Conservation (phyloP, 305 asterid species). For the Fraxinus angustifolia region DNA sequence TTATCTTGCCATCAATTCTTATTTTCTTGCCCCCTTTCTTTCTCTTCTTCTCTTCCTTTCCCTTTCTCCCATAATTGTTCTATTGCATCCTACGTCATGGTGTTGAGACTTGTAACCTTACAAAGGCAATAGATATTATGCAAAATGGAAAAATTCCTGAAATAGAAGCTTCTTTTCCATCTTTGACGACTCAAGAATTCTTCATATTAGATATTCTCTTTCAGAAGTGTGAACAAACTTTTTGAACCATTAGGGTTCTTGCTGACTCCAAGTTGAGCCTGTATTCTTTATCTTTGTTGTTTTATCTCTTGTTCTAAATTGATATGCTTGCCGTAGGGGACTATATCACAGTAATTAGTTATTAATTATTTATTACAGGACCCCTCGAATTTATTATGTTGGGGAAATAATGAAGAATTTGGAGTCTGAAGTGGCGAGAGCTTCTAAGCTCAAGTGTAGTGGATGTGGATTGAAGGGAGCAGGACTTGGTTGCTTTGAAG, state of each 20-base stretch:
- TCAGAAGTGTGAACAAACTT: not conserved
- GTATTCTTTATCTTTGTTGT: not conserved
- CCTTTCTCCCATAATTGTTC: no score
- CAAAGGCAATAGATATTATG: not conserved
- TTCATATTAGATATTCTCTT: not conserved
- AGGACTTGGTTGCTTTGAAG: conserved; percentile 81
- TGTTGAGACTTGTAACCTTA: not conserved
- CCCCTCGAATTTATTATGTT: conserved; percentile 67
- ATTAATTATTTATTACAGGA: conserved; percentile 44
- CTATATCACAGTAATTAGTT: not conserved
- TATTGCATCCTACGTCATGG: no score
- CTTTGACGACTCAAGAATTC: not conserved
- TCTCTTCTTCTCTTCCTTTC: no score
- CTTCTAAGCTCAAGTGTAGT: conserved; percentile 87
- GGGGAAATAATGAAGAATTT: conserved; percentile 66
- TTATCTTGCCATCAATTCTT: no score
- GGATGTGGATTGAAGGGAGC: conserved; percentile 90
- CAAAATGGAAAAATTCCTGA: not conserved
- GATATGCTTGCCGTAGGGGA: not conserved
- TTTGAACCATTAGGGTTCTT: not conserved
- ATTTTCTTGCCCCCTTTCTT: no score
- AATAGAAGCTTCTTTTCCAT: not conserved
- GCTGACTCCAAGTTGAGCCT: not conserved
- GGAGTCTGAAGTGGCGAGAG: conserved; percentile 73
- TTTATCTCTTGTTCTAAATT: not conserved